phyloP scores from a whole-genome alignment of 1,139 yeast species.

The Scheffersomyces titani region DNA sequence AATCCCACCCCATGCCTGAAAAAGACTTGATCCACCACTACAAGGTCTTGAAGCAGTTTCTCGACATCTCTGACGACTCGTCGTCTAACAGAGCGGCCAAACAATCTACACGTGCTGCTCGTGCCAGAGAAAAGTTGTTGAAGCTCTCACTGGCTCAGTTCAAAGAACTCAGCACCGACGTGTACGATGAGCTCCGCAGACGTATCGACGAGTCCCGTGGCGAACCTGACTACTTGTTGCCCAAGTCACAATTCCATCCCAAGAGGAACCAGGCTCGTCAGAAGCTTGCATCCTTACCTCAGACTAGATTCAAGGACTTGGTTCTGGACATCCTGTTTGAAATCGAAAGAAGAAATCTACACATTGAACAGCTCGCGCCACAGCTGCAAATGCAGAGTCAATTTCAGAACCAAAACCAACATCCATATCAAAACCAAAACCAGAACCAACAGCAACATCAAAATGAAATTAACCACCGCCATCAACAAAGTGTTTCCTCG shows the following conservation, averaged over 20 bases:
- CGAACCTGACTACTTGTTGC: constrained; percentile 65
- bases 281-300: constrained; percentile 83
- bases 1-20: constrained; percentile 27
- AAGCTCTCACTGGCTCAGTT: constrained; percentile 85
- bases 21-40: constrained; percentile 47
- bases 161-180: constrained; percentile 87
- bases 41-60: constrained; percentile 52
- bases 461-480: constrained; percentile 2
- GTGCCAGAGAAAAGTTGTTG: constrained; percentile 83
- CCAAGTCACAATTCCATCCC: constrained; percentile 80
- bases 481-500: not conserved
- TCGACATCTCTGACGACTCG: constrained; percentile 53
- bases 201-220: constrained; percentile 58
- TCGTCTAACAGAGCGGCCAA: constrained; percentile 21
- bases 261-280: constrained; percentile 95
- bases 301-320: constrained; percentile 80
- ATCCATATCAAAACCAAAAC: constrained; percentile 1
- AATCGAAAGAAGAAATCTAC: constrained; percentile 74
- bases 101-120: constrained; percentile 58
- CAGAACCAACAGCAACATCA: constrained; percentile 4
- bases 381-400: not conserved
- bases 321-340: constrained; percentile 89
- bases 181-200: constrained; percentile 84
- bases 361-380: constrained; percentile 17
- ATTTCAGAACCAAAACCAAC: not conserved